phyloP scores from a whole-genome alignment of 2,329 filamentous ascomycete genomes.

The Apiospora marii region DNA sequence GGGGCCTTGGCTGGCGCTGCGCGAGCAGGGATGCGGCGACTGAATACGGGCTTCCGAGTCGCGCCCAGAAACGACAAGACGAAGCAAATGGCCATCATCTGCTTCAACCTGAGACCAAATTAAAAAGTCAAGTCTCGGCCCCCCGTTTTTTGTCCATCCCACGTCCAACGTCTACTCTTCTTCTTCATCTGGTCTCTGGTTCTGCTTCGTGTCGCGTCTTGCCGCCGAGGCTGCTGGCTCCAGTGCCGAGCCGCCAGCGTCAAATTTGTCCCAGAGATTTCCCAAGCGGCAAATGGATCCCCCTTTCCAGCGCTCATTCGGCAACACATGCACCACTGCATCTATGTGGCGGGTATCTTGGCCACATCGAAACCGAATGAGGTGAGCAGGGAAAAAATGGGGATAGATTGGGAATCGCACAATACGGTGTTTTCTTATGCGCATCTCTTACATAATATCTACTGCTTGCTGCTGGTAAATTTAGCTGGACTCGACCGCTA shows the following conservation, averaged over 20 bases:
- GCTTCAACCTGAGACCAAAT: neutral
- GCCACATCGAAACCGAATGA: neutral
- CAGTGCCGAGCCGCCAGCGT: neutral
- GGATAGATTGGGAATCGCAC: neutral
- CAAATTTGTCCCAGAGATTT: neutral
- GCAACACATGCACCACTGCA: neutral
- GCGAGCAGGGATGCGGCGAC: neutral
- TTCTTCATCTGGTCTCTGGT: neutral
- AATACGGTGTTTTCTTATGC: neutral
- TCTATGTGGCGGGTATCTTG: neutral
- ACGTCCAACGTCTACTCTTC: neutral
- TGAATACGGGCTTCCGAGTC: neutral
- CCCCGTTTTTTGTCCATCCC: neutral
- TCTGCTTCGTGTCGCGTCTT: neutral
- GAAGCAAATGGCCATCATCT: neutral
- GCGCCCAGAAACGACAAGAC: constrained; percentile 1
- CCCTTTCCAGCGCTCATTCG: neutral
- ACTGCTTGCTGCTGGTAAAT: no score
- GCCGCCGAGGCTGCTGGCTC: neutral
- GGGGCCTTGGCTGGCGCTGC: neutral
- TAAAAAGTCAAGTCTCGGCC: neutral
- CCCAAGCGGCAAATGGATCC: neutral
- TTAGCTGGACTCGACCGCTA: neutral
- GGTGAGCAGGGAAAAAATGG: neutral
- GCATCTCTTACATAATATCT: neutral